Evolutionary conservation across 2,329 filamentous ascomycete genomes (phyloP).

Genomic region (Claviceps arundinis): DNA sequence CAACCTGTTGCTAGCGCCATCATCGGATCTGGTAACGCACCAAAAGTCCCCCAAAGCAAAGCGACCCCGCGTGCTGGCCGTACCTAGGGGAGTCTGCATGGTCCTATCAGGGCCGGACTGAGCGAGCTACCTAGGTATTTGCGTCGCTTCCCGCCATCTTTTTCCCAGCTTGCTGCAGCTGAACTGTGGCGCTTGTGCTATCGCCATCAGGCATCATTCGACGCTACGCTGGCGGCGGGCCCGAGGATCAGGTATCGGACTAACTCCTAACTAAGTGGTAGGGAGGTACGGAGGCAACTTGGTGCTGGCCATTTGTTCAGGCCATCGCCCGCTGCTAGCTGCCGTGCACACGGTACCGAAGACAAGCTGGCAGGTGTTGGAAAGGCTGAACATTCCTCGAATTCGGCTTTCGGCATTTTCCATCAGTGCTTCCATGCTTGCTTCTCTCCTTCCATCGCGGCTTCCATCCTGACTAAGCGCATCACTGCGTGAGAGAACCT

Average conservation of each 20-base stretch:
- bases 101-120: neutral
- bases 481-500: neutral
- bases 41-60: neutral
- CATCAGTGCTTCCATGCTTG: neutral
- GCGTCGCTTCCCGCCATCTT: too few species aligned
- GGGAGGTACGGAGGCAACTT: neutral
- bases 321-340: neutral
- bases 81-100: neutral
- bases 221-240: neutral
- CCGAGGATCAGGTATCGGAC: neutral
- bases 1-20: neutral
- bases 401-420: neutral
- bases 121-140: too few species aligned
- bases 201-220: neutral
- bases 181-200: neutral
- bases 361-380: neutral
- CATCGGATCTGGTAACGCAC: neutral
- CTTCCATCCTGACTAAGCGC: slow-evolving; percentile 4
- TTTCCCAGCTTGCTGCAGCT: too few species aligned
- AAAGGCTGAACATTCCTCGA: neutral
- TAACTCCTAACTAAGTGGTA: neutral
- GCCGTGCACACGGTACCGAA: neutral
- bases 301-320: neutral
- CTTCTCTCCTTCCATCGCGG: slow-evolving; percentile 2
- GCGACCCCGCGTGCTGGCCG: slow-evolving; percentile 4